Evolutionary conservation across 495 filamentous ascomycete genomes (phyloP).

Genomic region (Hypoxylon fragiforme): DNA sequence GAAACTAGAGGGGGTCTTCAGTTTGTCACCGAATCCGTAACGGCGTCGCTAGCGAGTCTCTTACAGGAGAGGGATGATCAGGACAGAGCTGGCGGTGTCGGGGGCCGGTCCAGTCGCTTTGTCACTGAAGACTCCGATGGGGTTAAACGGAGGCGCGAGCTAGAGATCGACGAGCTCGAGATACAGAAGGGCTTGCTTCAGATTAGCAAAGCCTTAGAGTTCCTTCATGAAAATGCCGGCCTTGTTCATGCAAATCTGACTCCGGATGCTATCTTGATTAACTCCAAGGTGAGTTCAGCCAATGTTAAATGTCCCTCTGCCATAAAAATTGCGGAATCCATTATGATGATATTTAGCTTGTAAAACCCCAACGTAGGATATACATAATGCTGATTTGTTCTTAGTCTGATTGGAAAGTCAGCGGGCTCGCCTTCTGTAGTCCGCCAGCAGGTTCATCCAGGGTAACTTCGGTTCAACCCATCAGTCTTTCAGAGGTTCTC

Average conservation of each 20-base stretch:
- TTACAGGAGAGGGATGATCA: slow-evolving; percentile 90
- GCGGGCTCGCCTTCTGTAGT: slow-evolving; percentile 86
- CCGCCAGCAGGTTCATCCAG: slow-evolving; percentile 70
- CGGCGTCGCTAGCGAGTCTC: slow-evolving; percentile 79
- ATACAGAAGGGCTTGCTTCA: slow-evolving; percentile 95
- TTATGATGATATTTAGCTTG: too few species aligned
- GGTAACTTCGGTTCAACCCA: slow-evolving; percentile 68
- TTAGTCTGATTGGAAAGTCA: slow-evolving; percentile 96
- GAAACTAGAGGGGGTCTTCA: slow-evolving; percentile 92
- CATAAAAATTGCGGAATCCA: not conserved
- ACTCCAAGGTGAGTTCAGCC: slow-evolving; percentile 70
- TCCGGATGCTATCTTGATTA: slow-evolving; percentile 92
- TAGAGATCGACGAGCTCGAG: slow-evolving; percentile 96
- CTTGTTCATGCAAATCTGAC: slow-evolving; percentile 93
- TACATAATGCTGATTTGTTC: slow-evolving; percentile 22
- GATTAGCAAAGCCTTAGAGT: slow-evolving; percentile 91
- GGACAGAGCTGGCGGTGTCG: slow-evolving; percentile 66
- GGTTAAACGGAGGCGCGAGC: slow-evolving; percentile 70
- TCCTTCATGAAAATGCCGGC: slow-evolving; percentile 93
- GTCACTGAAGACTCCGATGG: slow-evolving; percentile 81
- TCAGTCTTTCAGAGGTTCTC: slow-evolving; percentile 81
- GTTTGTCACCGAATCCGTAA: slow-evolving; percentile 92
- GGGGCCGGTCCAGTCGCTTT: slow-evolving; percentile 74
- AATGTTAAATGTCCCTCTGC: not conserved
- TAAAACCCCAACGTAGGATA: not conserved